phyloP scores from a whole-genome alignment of 148 eudicot species.

The Salicornia ramosissima region DNA sequence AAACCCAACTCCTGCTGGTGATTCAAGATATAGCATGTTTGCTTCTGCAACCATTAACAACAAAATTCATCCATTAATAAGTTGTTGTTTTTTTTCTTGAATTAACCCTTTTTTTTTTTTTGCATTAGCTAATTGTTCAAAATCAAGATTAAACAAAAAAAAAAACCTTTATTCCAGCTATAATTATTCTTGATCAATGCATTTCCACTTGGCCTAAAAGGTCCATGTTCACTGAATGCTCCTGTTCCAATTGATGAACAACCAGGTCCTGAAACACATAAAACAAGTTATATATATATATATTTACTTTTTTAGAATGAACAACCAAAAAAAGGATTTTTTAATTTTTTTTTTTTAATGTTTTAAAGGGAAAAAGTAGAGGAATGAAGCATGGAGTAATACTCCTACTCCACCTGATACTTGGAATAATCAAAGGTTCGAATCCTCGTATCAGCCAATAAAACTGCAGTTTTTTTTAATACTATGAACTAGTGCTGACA shows the following conservation, averaged over 20 bases:
- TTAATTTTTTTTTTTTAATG: no score
- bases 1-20: slow-evolving; percentile 86
- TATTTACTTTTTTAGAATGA: no score
- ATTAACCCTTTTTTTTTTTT: neutral
- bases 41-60: slow-evolving; percentile 48
- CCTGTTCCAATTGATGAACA: slow-evolving; percentile 83
- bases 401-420: no score
- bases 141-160: neutral
- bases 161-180: slow-evolving; percentile 60
- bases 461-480: no score
- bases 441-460: no score
- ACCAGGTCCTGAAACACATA: slow-evolving; percentile 57
- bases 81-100: neutral
- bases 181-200: slow-evolving; percentile 50
- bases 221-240: slow-evolving; percentile 74
- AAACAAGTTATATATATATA: neutral
- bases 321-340: no score
- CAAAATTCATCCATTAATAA: neutral
- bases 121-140: neutral
- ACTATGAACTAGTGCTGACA: no score
- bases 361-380: no score
- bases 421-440: no score
- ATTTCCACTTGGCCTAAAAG: slow-evolving; percentile 52
- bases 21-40: slow-evolving; percentile 71
- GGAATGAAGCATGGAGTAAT: no score